Conservation (phyloP, 768 basidiomycete genomes). For the Suillus clintonianus region DNA sequence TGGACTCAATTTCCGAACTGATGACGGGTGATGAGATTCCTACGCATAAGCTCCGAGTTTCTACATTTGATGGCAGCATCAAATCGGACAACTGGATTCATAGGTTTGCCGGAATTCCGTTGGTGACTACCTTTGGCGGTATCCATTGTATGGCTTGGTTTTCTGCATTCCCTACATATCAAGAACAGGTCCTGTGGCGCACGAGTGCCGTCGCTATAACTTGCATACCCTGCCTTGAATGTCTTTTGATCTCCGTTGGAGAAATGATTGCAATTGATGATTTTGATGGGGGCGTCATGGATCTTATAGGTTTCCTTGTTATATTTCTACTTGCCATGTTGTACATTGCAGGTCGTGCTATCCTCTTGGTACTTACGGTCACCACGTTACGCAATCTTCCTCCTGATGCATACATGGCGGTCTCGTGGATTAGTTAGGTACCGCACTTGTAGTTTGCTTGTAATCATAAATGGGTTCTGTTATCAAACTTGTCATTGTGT, state of each 20-base stretch:
- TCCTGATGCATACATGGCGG: neutral
- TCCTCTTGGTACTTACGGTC: neutral
- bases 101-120: neutral
- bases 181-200: constrained; percentile 23
- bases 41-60: too few relatives aligned
- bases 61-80: neutral
- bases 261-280: too few relatives aligned
- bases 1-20: neutral
- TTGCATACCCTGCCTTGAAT: too few relatives aligned
- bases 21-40: too few relatives aligned
- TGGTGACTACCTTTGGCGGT: constrained; percentile 23
- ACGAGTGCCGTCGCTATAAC: constrained; percentile 13
- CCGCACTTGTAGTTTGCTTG: neutral
- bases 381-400: neutral
- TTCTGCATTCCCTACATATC: constrained; percentile 17
- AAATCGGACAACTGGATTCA: rapidly evolving
- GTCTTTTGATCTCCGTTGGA: too few relatives aligned
- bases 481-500: too few relatives aligned
- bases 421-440: neutral
- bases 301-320: too few relatives aligned
- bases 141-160: constrained; percentile 30
- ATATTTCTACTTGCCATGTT: too few relatives aligned
- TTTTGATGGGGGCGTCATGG: too few relatives aligned
- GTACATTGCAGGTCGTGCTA: neutral
- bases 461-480: too few relatives aligned